Evolutionary conservation across 441 rosid species (phyloP), one percentile per base, ranked within the genome.

Genomic region (Erodium chrysanthum): DNA sequence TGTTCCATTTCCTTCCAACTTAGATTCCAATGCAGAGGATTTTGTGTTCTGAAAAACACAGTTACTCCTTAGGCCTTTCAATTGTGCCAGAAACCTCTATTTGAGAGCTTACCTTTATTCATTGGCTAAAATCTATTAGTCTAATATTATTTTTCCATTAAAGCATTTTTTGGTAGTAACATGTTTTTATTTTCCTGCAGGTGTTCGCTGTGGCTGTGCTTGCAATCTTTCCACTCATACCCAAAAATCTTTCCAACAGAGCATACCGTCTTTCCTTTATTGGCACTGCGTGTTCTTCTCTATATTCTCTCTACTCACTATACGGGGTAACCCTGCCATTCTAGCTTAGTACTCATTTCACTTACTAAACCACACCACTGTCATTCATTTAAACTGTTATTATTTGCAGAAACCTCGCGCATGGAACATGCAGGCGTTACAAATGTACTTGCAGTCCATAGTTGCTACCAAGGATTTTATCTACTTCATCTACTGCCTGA

Each of bases 401-500:
- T 66, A 69, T 81, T 29, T 75, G 76, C 82, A 94, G 99, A 85
- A 67, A 72, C 97, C 99, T 70, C 84, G 91, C 73, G 95, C 88
- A 64, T 86, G 86, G 96, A 94, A 89, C 78, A 71, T 89, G 85
- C 97, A 84, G 78, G 97, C 88, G 18, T 64, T 94, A 78, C 97
- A 91, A 82, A 81, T 83, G 42, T 94, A 88, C 81, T 80, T 91
- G 29, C 96, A 84, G 78, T 80, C 97, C 71, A 75, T 91, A 71
- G 82, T 91, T 66, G 87, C 84, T 25, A 80, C 98, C 72, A 94
- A 88, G 78, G 97, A 94, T 79, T 94, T 94, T 81, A 83, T 94
- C 78, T 84, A 82, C 84, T 81, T 91, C 81, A 86, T 91, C 79
- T 91, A 88, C 80, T 88, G 97, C 81, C 84, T 94, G 64, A 82